phyloP scores from a whole-genome alignment of 2,329 filamentous ascomycete species.

The Verticillium longisporum region DNA sequence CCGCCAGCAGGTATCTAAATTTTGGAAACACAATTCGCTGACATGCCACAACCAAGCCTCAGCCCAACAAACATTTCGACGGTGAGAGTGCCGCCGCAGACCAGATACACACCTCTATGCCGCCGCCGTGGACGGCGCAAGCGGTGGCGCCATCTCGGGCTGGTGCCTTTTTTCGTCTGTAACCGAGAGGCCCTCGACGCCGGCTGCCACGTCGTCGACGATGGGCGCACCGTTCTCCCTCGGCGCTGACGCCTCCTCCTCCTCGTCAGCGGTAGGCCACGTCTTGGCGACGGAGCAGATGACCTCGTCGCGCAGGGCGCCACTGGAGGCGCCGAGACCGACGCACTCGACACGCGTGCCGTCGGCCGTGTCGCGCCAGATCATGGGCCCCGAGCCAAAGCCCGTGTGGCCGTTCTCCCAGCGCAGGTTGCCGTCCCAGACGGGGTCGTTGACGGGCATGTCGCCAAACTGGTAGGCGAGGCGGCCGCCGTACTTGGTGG shows the following conservation, averaged over 20 bases:
- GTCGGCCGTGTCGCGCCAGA: constrained; percentile 46
- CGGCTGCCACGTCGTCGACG: background rate
- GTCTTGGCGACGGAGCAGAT: constrained; percentile 45
- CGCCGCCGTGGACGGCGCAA: background rate
- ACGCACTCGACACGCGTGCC: constrained; percentile 43
- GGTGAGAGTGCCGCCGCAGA: too few species aligned
- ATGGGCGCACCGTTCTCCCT: background rate
- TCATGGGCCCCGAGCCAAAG: constrained; percentile 50
- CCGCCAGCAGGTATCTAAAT: background rate
- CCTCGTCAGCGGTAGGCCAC: constrained; percentile 17
- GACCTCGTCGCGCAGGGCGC: constrained; percentile 35
- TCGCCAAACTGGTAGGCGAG: constrained; percentile 78
- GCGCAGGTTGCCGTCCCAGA: constrained; percentile 38
- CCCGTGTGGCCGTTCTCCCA: constrained; percentile 46
- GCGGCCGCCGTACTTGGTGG: constrained; percentile 81
- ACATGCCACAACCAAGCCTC: background rate
- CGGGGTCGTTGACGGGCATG: constrained; percentile 64
- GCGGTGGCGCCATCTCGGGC: background rate
- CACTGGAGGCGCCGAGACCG: constrained; percentile 40
- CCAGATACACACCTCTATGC: background rate
- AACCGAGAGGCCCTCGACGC: constrained; percentile 1
- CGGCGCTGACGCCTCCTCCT: background rate
- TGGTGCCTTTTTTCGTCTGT: constrained; percentile 4
- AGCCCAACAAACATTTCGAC: too few species aligned
- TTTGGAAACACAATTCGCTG: background rate